These are phyloP conservation scores for Apiotrichum gracile DNA, from an alignment of 1,284 basidiomycete genomes.

Conservation along the genomic window DNA sequence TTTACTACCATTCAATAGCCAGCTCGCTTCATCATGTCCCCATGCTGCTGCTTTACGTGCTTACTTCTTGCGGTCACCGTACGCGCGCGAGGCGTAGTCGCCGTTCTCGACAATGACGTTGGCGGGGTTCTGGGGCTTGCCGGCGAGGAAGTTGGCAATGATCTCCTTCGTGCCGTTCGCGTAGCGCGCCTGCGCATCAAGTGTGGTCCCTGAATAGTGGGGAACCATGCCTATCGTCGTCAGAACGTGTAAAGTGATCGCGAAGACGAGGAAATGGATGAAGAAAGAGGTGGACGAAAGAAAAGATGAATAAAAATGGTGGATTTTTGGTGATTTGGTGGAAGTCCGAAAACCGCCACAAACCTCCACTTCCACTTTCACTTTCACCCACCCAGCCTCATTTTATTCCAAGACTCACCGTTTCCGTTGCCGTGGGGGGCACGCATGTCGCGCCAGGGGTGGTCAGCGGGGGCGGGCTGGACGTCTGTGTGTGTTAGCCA, in stretches of 20 bases:
- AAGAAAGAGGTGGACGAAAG: too few species aligned
- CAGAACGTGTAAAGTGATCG: too few species aligned
- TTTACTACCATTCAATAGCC: neutral
- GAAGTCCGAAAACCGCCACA: too few species aligned
- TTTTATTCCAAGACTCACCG: too few species aligned
- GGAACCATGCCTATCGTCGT: neutral
- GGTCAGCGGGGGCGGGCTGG: slow-evolving; percentile 77
- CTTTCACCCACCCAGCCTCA: too few species aligned
- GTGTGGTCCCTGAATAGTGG: slow-evolving; percentile 80
- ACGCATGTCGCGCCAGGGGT: slow-evolving; percentile 77
- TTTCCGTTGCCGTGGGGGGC: slow-evolving; percentile 74
- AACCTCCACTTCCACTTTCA: too few species aligned
- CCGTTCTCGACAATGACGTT: slow-evolving; percentile 73
- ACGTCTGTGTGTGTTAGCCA: slow-evolving; percentile 50
- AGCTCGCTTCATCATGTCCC: too few species aligned
- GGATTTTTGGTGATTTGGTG: too few species aligned
- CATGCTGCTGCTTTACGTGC: neutral
- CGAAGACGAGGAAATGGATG: too few species aligned
- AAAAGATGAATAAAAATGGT: too few species aligned
- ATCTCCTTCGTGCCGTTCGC: slow-evolving; percentile 74
- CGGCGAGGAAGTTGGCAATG: slow-evolving; percentile 67
- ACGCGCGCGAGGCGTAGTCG: slow-evolving; percentile 27
- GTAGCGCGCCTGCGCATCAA: slow-evolving; percentile 87
- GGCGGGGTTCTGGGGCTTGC: slow-evolving; percentile 63
- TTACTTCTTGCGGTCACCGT: slow-evolving; percentile 18